Base-by-base conservation (phyloP, 371 early-diverging fungal species). In the Mucor plumbeus region DNA sequence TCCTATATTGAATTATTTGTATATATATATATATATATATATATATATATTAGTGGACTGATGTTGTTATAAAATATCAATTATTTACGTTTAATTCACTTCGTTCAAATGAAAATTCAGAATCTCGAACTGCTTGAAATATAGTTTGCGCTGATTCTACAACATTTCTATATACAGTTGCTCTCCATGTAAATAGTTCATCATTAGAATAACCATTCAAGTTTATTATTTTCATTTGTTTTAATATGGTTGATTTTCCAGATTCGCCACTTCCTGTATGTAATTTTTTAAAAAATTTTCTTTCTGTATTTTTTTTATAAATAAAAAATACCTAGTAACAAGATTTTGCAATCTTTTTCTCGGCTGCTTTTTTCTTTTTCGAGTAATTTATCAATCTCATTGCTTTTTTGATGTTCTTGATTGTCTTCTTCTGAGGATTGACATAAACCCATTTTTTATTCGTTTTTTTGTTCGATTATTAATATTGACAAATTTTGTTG, bases 221-320 rank as follows among this genome's bases (percentile, higher is more conserved):
- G 76, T 96, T 94, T 70, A 97, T 94, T 64, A 97, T 91, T 71
- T 94, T 94, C 94, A 96, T 94, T 77, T 96, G 96, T 63, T 96
- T 96, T 38, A 95, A 87, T 72, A 96, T 90, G 47, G 96, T 96
- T 60, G 92, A 91, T 74, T 95, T 95, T 55, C 96, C 96, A 40
- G 93, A 92, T 78, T 95, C 96, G 63, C 95, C 95, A 78, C 56
- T 56, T 14, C 56, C 56, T 56, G 56, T 56, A 56, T 31, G 14
- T 53, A 40, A 14, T 31, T n/a, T n/a, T 33, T 57, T 35, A 54
- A 26, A 31, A 34, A n/a, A 15, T 35, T 35, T n/a, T n/a, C 35
- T 50, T n/a, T 19, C 31, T 7, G 21, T 15, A 9, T 59, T 39
- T 26, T 57, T 14, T 19, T 13, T n/a, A 44, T 5, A 34, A 62